Base-by-base conservation (phyloP, 441 rosid genomes). In the Biscutella laevigata region DNA sequence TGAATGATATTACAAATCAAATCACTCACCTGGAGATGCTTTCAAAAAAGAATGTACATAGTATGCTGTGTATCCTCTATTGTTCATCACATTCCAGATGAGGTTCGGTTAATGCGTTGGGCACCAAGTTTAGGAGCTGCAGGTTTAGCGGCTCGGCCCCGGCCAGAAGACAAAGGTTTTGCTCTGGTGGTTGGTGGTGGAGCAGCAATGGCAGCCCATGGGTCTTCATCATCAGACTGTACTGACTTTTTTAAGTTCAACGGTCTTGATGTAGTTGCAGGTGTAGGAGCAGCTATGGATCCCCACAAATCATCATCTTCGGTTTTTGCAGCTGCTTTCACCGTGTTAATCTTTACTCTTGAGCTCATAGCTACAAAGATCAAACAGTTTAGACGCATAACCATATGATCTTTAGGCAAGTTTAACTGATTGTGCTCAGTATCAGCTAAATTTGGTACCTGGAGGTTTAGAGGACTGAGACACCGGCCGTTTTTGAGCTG, bases 181-280 rank as follows among this genome's bases (percentile, higher is more conserved):
- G 77, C 95, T 33, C 73, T 78, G 26, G 94, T 89, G 43, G 94
- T 76, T 20, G 99, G 99, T 43, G 77, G 67, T 17, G 97, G 97
- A 67, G 99, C 99, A 38, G 97, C 99, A 40, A 89, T 86, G 35
- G 97, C 80, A 30, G 96, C 88, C 97, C 97, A 94, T 2, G 96
- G 96, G 49, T 94, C 97, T 26, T 94, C 97, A 25, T 84, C 86
- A 37, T 86, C 86, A 61, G 80, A 74, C 10, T 63, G 58, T 37
- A 72, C 70, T 30, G 85, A 52, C 53, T 83, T n/a, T 68, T 77
- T 88, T 46, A 67, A 68, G 57, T 73, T 82, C 75, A 83, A 68
- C 24, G 95, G 79, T 69, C 72, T 82, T 14, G 88, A 81, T 15
- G 75, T 15, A 6, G 82, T 72, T 71, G 70, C 82, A 21, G 97